Evolutionary conservation across 208 protist genomes (phyloP).

Genomic region (Trypanosoma mega): DNA sequence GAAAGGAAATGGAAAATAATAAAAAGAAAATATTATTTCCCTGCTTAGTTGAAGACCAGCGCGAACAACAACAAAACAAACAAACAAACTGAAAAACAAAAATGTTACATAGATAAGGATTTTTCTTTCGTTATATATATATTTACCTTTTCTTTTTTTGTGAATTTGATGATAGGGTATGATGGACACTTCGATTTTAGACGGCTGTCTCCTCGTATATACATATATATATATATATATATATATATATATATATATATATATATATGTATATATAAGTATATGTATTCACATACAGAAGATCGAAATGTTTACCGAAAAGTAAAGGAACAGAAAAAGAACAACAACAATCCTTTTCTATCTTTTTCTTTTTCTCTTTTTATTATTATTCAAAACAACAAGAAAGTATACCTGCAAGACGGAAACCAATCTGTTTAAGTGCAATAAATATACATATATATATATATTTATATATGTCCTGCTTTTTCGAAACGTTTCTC

Average conservation of each 20-base stretch:
- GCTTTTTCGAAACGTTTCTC: not conserved
- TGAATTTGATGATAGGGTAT: no score
- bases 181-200: no score
- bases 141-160: no score
- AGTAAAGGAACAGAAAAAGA: not conserved
- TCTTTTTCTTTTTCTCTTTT: constrained; percentile 4
- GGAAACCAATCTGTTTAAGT: no score
- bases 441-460: constrained; percentile 15
- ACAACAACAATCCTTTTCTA: constrained; percentile 2
- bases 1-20: not conserved
- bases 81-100: constrained; percentile 2
- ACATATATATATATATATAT: constrained; percentile 22
- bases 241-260: constrained; percentile 1
- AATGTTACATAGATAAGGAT: not conserved
- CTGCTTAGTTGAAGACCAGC: not conserved
- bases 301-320: not conserved
- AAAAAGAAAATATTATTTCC: constrained; percentile 1
- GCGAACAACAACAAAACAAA: constrained; percentile 1
- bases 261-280: not conserved
- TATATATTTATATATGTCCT: constrained; percentile 3
- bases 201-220: no score
- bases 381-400: not conserved
- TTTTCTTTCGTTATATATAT: not conserved
- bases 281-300: not conserved
- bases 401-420: constrained; percentile 1